These are phyloP conservation scores for Coemansia sp. DNA, from an alignment of 192 early-diverging fungal species.

Conservation along the genomic window DNA sequence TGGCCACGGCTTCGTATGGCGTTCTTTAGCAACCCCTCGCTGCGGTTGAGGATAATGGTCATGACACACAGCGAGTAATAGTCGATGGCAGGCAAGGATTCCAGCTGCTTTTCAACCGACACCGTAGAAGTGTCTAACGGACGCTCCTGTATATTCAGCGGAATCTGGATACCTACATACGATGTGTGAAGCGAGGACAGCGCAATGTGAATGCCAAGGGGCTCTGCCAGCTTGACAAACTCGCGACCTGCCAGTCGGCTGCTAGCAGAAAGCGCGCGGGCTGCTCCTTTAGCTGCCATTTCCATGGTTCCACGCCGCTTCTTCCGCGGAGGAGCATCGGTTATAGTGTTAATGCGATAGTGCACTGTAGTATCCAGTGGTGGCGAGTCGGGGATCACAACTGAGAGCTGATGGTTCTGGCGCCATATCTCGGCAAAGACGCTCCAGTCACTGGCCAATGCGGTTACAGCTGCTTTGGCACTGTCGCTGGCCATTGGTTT, in stretches of 20 bases:
- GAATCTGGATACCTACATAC: slow-evolving; percentile 46
- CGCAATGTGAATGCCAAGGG: slow-evolving; percentile 38
- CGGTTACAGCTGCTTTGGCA: slow-evolving; percentile 8
- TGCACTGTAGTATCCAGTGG: slow-evolving; percentile 19
- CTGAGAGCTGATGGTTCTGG: slow-evolving; percentile 18
- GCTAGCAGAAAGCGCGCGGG: neutral
- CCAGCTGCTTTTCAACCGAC: slow-evolving; percentile 28
- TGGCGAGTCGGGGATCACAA: slow-evolving; percentile 20
- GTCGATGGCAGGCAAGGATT: slow-evolving; percentile 32
- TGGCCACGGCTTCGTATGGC: slow-evolving; percentile 75
- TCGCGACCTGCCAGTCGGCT: slow-evolving; percentile 19
- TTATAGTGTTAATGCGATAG: slow-evolving; percentile 8
- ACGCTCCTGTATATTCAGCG: slow-evolving; percentile 7
- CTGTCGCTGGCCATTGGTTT: neutral
- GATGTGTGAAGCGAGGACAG: slow-evolving; percentile 39
- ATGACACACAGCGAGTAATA: slow-evolving; percentile 46
- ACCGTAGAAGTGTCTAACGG: neutral
- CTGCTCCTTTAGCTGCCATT: neutral
- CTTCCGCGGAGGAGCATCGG: slow-evolving; percentile 28
- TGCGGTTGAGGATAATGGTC: slow-evolving; percentile 68
- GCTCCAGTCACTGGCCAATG: slow-evolving; percentile 24
- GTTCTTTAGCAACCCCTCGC: slow-evolving; percentile 83
- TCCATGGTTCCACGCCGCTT: slow-evolving; percentile 10
- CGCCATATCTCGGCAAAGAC: slow-evolving; percentile 25
- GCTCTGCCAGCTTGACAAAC: slow-evolving; percentile 18